Evolutionary conservation across 257 asterid genomes (phyloP), one percentile per base, ranked within the genome.

Genomic region (Solanum bukasovii): DNA sequence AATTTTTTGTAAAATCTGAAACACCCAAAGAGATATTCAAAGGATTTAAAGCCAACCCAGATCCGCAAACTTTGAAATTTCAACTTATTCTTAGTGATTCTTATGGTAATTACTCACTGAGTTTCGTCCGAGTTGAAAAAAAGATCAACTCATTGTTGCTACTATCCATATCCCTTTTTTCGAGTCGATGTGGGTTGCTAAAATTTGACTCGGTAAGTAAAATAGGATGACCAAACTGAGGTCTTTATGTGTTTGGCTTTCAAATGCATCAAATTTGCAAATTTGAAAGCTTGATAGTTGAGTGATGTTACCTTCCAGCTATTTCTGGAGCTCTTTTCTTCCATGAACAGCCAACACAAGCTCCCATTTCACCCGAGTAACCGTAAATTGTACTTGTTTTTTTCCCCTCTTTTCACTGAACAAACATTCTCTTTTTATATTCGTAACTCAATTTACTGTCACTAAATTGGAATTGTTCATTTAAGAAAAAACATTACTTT

Each of bases 81-180:
- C 99, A 97, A 89, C 90, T 93, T 14, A 87, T 97, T 9, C 92
- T 94, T 33, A 87, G 46, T 88, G 98, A 95, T 90, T 90, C 95
- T 12, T 52, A 91, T 7, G 96, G 96, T 33, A 94, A 91, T 90
- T 97, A 93, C 92, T 95, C 99, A 2, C 88, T 96, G 83, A 97
- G 98, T 81, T 97, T 96, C 90, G 94, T 95, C 90, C 92, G 98
- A 72, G 87, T 95, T 75, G 78, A 91, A 88, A 31, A 31, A 38
- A 13, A 52, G 75, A 89, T 91, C 92, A 87, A 21, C 94, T 95
- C 63, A 61, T 86, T 65, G 93, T 95, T 7, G 93, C 92, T 23
- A 89, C 94, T 63, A 71, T 95, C 90, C 97, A 94, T 90, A 89
- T 88, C 56, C 93, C 9, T 0, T 95, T 98, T 2, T 90, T 91